Percentiles rank a stretch among this genome's conserved stretches.
Conservation (phyloP, 768 basidiomycete species). For the Lactifluus piperatus region DNA sequence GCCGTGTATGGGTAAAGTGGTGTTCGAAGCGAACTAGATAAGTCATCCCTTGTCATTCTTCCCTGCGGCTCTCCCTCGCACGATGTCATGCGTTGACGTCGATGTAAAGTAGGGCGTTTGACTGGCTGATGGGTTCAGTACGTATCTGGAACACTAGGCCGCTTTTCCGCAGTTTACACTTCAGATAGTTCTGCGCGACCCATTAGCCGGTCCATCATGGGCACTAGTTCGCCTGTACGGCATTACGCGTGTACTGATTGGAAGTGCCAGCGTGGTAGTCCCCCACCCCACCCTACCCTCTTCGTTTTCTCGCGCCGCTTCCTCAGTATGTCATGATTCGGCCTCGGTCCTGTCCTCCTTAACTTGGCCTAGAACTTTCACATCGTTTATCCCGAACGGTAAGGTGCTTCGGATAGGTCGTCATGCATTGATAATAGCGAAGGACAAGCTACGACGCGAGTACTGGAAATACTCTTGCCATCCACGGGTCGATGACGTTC, state of each 20-base stretch:
- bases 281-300: not conserved
- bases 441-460: not conserved
- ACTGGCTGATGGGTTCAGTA: not conserved
- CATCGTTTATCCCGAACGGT: not conserved
- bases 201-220: not conserved
- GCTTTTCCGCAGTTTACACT: not conserved
- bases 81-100: not conserved
- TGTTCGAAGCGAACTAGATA: not conserved
- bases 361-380: constrained; percentile 2
- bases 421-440: not conserved
- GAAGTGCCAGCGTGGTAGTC: not conserved
- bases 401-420: not conserved
- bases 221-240: not conserved
- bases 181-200: not conserved
- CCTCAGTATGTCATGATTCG: not conserved
- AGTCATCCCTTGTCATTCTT: not conserved
- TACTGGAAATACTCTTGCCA: not conserved
- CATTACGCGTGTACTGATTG: not conserved
- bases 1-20: not conserved
- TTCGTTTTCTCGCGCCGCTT: not conserved
- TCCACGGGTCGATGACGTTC: constrained; percentile 1
- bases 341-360: not conserved
- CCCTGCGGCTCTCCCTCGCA: not conserved
- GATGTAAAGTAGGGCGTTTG: not conserved
- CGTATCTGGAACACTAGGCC: not conserved